phyloP scores from a whole-genome alignment of 768 basidiomycete genomes.

The Russula griseocarnosa region DNA sequence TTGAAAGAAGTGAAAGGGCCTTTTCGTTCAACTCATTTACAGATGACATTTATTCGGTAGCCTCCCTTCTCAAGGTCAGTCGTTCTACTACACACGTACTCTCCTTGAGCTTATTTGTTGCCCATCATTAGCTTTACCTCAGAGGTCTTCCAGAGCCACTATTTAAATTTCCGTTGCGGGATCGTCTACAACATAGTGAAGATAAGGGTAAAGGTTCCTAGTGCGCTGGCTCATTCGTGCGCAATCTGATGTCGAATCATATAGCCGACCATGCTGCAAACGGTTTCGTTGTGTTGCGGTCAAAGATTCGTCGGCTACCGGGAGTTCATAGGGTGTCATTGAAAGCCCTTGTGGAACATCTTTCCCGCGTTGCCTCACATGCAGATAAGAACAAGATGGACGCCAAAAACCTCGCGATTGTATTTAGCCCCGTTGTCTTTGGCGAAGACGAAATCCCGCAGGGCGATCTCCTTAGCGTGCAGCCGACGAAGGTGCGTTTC shows the following conservation, averaged over 20 bases:
- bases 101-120: neutral
- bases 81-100: constrained; percentile 3
- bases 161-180: constrained; percentile 74
- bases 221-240: neutral
- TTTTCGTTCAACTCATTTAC: constrained; percentile 67
- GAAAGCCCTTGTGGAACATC: constrained; percentile 76
- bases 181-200: constrained; percentile 77
- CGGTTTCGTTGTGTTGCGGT: constrained; percentile 73
- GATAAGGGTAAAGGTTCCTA: constrained; percentile 53
- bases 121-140: constrained; percentile 58
- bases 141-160: constrained; percentile 88
- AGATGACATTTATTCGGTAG: constrained; percentile 80
- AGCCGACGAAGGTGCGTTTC: constrained; percentile 60
- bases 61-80: constrained; percentile 78
- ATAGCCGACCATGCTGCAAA: constrained; percentile 68
- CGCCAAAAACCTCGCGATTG: constrained; percentile 84
- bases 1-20: constrained; percentile 74
- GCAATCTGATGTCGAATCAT: neutral
- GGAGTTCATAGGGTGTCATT: constrained; percentile 82
- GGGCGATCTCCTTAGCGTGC: constrained; percentile 72
- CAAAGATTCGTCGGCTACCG: constrained; percentile 80
- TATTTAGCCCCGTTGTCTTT: constrained; percentile 85
- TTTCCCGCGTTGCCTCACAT: constrained; percentile 62
- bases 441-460: constrained; percentile 89
- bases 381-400: constrained; percentile 90